Evolutionary conservation across 805 yeast species (phyloP), one percentile per base, ranked within the genome.

Genomic region (Saturnispora quitensis): DNA sequence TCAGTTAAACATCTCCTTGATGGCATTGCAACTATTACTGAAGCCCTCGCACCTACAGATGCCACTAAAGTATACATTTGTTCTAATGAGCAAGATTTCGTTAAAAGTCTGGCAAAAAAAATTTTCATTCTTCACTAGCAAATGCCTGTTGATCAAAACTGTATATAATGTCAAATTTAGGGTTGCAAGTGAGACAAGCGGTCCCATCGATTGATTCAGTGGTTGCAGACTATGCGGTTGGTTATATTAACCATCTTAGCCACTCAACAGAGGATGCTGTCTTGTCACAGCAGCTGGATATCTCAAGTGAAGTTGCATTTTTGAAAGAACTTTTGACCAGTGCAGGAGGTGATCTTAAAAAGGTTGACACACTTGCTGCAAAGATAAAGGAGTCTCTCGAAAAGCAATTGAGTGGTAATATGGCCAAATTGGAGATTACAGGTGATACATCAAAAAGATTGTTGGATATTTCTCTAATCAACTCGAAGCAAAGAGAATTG

Each of bases 361-460:
- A 82, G 46, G 82, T 90, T 6, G 68, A 71, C 13, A 61, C 66
- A 28, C 65, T 91, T 43, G 62, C 75, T 1, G 58, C 64, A 1
- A 71, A 71, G 34, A 60, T 90, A 25, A 60, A 70, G n/a, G 74
- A 73, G 17, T 75, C 69, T 40, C 74, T 81, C 56, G 65, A 68
- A 34, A 71, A 73, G 48, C 84, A 82, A 67, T 71, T 81, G 53
- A 68, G 76, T 43, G 83, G 82, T 53, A 86, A 84, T 64, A 77
- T 82, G 69, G 82, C 91, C 49, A 87, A 82, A 60, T 67, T 84
- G 54, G 86, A 84, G 47, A 68, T 87, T 47, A 86, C 93, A 8
- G 90, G 95, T 60, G 95, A 89, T 63, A 83, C 93, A 6, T 84
- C 96, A 36, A 88, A 86, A 73, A 78, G 97, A 66, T 79, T 93